Conservation (phyloP, 2,329 filamentous ascomycete genomes). For the Colletotrichum simmondsii region DNA sequence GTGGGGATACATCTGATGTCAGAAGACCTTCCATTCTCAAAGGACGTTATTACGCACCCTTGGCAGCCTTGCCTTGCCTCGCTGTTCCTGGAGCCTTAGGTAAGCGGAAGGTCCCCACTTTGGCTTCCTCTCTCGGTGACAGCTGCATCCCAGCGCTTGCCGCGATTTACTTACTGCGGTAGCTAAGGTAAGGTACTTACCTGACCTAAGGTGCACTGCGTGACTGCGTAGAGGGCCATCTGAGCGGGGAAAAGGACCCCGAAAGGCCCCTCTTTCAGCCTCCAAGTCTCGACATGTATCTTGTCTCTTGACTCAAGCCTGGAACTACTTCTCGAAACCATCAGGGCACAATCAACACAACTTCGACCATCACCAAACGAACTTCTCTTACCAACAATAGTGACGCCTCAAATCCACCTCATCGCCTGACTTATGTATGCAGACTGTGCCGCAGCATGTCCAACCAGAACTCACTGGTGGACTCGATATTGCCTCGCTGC, state of each 20-base stretch:
- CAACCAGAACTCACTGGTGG: neutral
- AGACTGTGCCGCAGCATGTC: neutral
- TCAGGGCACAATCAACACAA: neutral
- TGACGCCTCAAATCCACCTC: neutral
- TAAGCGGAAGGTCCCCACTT: neutral
- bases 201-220: neutral
- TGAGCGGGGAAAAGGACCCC: neutral
- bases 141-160: slow-evolving; percentile 13
- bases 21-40: neutral
- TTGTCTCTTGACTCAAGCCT: too few species aligned
- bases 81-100: neutral
- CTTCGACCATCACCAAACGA: neutral
- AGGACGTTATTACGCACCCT: slow-evolving; percentile 12
- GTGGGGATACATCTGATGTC: neutral
- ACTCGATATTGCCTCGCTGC: neutral
- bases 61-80: slow-evolving; percentile 22
- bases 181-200: neutral
- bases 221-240: neutral
- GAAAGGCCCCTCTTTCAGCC: neutral
- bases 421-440: neutral
- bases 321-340: neutral
- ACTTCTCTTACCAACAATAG: neutral
- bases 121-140: slow-evolving; percentile 5
- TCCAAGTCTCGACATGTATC: neutral
- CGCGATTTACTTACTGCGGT: neutral